phyloP scores from a whole-genome alignment of 306 rosid species.

The Trichosanthes truncata region DNA sequence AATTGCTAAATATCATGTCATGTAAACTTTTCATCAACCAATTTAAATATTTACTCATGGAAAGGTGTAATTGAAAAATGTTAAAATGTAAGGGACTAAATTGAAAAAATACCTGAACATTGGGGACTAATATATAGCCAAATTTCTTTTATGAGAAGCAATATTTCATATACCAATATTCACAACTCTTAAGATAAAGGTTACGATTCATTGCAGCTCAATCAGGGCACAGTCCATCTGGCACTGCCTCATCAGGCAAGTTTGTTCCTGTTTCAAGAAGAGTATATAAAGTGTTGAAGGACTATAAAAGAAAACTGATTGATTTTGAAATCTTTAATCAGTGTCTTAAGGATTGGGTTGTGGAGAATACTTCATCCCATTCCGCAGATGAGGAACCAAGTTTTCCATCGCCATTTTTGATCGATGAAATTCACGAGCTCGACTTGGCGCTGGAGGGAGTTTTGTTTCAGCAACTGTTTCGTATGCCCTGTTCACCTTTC shows the following conservation, averaged over 20 bases:
- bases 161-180: background rate
- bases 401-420: constrained; percentile 52
- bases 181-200: constrained; percentile 9
- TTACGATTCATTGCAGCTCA: constrained; percentile 41
- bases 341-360: constrained; percentile 63
- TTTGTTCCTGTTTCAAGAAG: constrained; percentile 46
- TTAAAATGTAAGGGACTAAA: background rate
- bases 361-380: constrained; percentile 44
- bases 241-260: constrained; percentile 52
- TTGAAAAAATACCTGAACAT: background rate
- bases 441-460: constrained; percentile 82
- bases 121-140: background rate
- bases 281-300: constrained; percentile 61
- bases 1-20: background rate
- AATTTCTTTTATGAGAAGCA: background rate
- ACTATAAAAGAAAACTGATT: constrained; percentile 54
- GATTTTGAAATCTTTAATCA: constrained; percentile 54
- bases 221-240: constrained; percentile 51
- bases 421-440: constrained; percentile 69
- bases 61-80: background rate
- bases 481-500: constrained; percentile 54
- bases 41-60: background rate
- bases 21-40: background rate
- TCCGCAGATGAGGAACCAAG: constrained; percentile 33
- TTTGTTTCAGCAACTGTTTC: constrained; percentile 73